A percentile compares a stretch with the other conserved stretches of the same genome.
Evolutionary conservation across 106 monocot genomes (phyloP).

Genomic region (Amphibolis antarctica): DNA sequence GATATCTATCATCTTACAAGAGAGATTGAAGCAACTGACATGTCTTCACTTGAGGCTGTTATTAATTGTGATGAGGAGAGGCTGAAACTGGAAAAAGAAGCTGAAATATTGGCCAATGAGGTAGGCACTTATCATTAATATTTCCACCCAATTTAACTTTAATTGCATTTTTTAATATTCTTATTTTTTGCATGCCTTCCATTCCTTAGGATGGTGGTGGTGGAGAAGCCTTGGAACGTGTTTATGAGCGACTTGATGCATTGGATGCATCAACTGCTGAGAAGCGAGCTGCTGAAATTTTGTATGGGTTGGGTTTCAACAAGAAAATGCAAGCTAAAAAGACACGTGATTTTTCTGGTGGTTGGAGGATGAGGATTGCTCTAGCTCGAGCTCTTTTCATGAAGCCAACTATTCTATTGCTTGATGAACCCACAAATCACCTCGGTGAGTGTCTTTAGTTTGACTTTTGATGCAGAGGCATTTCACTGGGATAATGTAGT

Average conservation of each 20-base stretch:
- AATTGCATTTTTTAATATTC: background rate
- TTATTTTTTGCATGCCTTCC: background rate
- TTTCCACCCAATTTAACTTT: too few relatives aligned
- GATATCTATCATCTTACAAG: constrained; percentile 80
- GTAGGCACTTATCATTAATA: constrained; percentile 14
- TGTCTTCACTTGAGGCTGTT: constrained; percentile 86
- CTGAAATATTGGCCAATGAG: constrained; percentile 60
- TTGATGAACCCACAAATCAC: constrained; percentile 99
- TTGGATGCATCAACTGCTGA: constrained; percentile 93
- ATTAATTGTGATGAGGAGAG: constrained; percentile 92
- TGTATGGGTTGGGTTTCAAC: constrained; percentile 83
- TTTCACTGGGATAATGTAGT: too few relatives aligned
- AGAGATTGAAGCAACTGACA: constrained; percentile 97
- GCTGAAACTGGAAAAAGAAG: constrained; percentile 66
- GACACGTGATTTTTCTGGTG: constrained; percentile 92
- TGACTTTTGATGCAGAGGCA: constrained; percentile 17
- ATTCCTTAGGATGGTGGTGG: constrained; percentile 24
- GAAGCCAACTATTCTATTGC: constrained; percentile 94
- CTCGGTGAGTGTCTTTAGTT: constrained; percentile 55
- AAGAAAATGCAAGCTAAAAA: constrained; percentile 98
- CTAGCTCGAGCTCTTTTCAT: constrained; percentile 92
- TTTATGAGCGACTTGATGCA: constrained; percentile 93
- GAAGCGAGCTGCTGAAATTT: constrained; percentile 96
- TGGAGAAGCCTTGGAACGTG: constrained; percentile 17
- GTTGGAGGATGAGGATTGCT: constrained; percentile 99